Percentiles rank a stretch among this genome's conserved stretches.
These are phyloP conservation scores for Erysimum cheiri DNA, from an alignment of 441 rosid species.

Conservation along the genomic window DNA sequence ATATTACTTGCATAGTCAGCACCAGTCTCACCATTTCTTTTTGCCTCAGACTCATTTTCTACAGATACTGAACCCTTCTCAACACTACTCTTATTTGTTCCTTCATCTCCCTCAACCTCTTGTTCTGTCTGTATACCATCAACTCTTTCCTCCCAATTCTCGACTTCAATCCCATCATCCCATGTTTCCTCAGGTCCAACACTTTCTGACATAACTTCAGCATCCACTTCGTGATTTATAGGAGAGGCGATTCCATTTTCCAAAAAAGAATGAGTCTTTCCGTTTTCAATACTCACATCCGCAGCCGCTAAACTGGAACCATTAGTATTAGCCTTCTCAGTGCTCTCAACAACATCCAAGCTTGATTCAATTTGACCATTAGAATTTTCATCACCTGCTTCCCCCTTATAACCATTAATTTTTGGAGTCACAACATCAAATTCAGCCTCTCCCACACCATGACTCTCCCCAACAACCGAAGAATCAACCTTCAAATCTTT, in stretches of 20 bases:
- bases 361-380: slow-evolving; percentile 23
- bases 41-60: slow-evolving; percentile 13
- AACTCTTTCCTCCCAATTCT: slow-evolving; percentile 37
- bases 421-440: slow-evolving; percentile 9
- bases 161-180: slow-evolving; percentile 43
- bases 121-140: slow-evolving; percentile 28
- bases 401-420: slow-evolving; percentile 29
- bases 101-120: slow-evolving; percentile 18
- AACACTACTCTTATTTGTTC: background rate
- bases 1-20: slow-evolving; percentile 25
- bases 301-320: slow-evolving; percentile 48
- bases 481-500: slow-evolving; percentile 33
- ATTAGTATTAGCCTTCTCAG: slow-evolving; percentile 55
- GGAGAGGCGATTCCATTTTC: slow-evolving; percentile 31
- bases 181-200: slow-evolving; percentile 22
- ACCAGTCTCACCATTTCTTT: slow-evolving; percentile 28
- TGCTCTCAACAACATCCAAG: slow-evolving; percentile 37
- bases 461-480: slow-evolving; percentile 28
- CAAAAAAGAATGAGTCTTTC: slow-evolving; percentile 15
- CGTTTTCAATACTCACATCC: slow-evolving; percentile 38
- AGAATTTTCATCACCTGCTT: background rate
- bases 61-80: slow-evolving; percentile 14
- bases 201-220: slow-evolving; percentile 38
- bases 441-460: slow-evolving; percentile 30
- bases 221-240: slow-evolving; percentile 35